Base-by-base conservation (phyloP, 2,329 filamentous ascomycete species). In the Penicillium hordei region DNA sequence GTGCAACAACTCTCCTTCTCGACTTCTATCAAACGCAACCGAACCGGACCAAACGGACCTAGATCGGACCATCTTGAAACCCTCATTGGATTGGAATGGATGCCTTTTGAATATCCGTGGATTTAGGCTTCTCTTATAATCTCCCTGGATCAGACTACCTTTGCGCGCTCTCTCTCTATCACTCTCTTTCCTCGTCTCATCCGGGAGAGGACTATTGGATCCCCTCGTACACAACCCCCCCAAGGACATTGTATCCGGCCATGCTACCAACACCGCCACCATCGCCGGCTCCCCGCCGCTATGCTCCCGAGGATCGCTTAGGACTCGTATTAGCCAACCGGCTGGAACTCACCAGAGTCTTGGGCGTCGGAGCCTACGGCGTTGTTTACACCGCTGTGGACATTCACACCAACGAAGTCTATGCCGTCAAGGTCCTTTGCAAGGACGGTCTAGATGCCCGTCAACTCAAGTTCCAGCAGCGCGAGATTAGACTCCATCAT, bases 381-480 rank as follows among this genome's bases (percentile, higher is more conserved):
- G 93, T 97, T 42, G 94, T 99, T 27, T 97, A 97, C 80, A 86
- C 88, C 64, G 93, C 93, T 70, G 82, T 90, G 77, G 93, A 94
- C 78, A 85, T 93, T 72, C 88, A 88, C 73, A 93, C 87, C 66
- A 85, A 89, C 73, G 84, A 87, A 58, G 87, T 86, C 64, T 99
- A 96, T 81, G 94, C 94, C 63, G 93, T 99, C 72, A 99, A 99
- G 83, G 93, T 93, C 60, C 84, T 99, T 72, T 94, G 91, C 87
- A 97, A 96, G 78, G 83, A 88, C 76, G 94, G 93, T 76, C 81
- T 97, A 80, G 93, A 97, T 78, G 82, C 85, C 68, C 86, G 93
- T 66, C 93, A 97, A 74, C 84, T 88, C 70, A 88, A 88, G 69
- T 97, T 96, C 80, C 94, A 97, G 78, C 89, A 92, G 74, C 85